A percentile compares a stretch with the other conserved stretches of the same genome.
Evolutionary conservation across 2,329 filamentous ascomycete species (phyloP).

Genomic region (Trichoderma breve): DNA sequence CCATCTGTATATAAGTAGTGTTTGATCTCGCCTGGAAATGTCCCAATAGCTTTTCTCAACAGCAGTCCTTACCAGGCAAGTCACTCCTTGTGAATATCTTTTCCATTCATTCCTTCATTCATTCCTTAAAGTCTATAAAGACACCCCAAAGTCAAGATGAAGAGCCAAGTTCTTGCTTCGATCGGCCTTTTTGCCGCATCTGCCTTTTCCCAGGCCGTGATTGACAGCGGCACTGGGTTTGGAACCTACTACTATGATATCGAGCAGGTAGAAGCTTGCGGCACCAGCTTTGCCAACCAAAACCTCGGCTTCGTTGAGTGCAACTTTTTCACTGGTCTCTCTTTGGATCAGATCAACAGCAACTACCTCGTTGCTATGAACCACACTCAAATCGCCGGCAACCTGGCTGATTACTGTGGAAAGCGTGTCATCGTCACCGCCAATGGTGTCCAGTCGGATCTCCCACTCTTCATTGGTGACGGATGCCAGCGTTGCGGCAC

Average conservation of each 20-base stretch:
- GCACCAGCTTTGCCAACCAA: not conserved
- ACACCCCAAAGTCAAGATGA: not conserved
- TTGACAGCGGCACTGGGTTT: constrained; percentile 18
- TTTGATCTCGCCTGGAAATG: not conserved
- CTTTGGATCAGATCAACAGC: constrained; percentile 20
- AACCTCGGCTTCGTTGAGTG: constrained; percentile 19
- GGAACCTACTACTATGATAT: constrained; percentile 23
- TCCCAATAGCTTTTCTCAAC: not conserved
- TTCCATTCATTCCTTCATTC: no score
- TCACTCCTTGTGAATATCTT: not conserved
- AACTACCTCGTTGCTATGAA: constrained; percentile 25
- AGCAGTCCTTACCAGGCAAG: not conserved
- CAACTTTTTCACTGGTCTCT: not conserved
- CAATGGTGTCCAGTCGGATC: constrained; percentile 17
- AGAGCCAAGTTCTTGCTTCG: not conserved
- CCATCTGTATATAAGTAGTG: not conserved
- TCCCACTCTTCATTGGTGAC: constrained; percentile 22
- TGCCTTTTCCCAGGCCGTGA: constrained; percentile 1
- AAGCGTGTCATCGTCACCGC: constrained; percentile 23
- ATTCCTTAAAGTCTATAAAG: not conserved
- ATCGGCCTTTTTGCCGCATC: not conserved
- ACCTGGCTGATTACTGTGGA: constrained; percentile 23
- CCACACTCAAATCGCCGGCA: constrained; percentile 18
- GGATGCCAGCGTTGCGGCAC: constrained; percentile 22
- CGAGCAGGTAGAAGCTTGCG: constrained; percentile 5